A percentile compares a stretch with the other conserved stretches of the same genome.
Evolutionary conservation across 1,139 yeast genomes (phyloP).

Genomic region (Nakaseomyces nivariensis): DNA sequence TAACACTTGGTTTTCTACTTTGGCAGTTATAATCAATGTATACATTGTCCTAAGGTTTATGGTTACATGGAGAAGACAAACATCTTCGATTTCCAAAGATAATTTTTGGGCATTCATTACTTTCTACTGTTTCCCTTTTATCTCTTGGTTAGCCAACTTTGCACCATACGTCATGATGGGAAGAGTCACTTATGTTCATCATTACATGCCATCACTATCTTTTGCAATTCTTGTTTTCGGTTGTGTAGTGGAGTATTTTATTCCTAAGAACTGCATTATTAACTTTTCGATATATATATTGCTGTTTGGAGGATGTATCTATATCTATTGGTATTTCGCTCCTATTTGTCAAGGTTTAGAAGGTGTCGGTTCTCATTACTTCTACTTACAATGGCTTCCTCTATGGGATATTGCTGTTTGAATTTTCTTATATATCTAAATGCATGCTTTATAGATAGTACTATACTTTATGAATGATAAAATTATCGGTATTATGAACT

Average conservation of each 20-base stretch:
- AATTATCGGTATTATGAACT: neutral
- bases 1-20: slow-evolving; percentile 50
- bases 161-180: slow-evolving; percentile 71
- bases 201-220: slow-evolving; percentile 70
- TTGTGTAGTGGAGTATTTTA: slow-evolving; percentile 42
- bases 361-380: slow-evolving; percentile 38
- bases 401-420: slow-evolving; percentile 35
- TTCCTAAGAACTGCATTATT: slow-evolving; percentile 21
- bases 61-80: slow-evolving; percentile 58
- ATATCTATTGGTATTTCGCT: slow-evolving; percentile 40
- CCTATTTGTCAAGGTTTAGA: slow-evolving; percentile 46
- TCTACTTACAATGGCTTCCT: slow-evolving; percentile 39
- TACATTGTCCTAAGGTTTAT: slow-evolving; percentile 34
- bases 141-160: slow-evolving; percentile 65
- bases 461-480: neutral
- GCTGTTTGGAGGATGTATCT: slow-evolving; percentile 33
- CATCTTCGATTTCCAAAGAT: slow-evolving; percentile 20
- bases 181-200: slow-evolving; percentile 76
- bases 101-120: slow-evolving; percentile 33
- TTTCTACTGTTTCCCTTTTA: slow-evolving; percentile 53
- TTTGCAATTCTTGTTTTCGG: slow-evolving; percentile 62
- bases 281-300: slow-evolving; percentile 26
- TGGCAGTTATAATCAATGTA: slow-evolving; percentile 28
- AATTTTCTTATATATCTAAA: neutral
- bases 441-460: neutral